Evolutionary conservation across 805 yeast species (phyloP), one percentile per base, ranked within the genome.

Genomic region (Maudiozyma saulgeensis): DNA sequence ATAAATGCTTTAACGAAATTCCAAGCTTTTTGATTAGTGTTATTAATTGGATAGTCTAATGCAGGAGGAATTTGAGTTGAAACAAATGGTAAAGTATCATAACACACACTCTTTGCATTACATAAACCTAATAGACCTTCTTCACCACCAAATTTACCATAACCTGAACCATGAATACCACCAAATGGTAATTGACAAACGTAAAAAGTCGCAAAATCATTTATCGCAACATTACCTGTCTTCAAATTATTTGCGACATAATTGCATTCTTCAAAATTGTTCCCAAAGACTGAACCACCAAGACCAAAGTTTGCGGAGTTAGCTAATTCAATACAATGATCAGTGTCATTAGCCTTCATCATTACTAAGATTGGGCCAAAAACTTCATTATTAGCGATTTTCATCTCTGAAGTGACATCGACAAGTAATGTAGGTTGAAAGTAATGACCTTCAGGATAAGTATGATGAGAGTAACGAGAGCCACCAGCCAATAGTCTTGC

Each of bases 131-230:
- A 79, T 41, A 93, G 73, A 1, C 99, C 99, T 72, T 93, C 99
- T 63, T 84, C 96, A 44, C 99, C 99, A 21, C 96, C 96, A 71
- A 93, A 93, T 64, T 91, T 91, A 50, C 99, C 99, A 62, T 89
- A 93, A 0, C 99, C 99, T 6, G 96, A 85, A 43, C 89, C 93
- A 56, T 82, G 82, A 26, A 79, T 79, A 31, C 99, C 99, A 48
- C 99, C 99, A 69, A 93, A 93, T 32, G 99, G 99, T 57, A 93
- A 74, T 68, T 93, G 99, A 56, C 96, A 90, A 35, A 93, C 87
- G 61, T 90, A 88, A 62, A 81, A 93, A 0, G 98, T 91, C 7
- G 98, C 99, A 73, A 93, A 93, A 70, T 93, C 99, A 66, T 93
- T 93, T 53, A 93, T 87, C 8, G 99, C 96, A 44, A 93, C 95